phyloP scores from a whole-genome alignment of 2,329 filamentous ascomycete genomes.

The Zasmidium citrigriseum region DNA sequence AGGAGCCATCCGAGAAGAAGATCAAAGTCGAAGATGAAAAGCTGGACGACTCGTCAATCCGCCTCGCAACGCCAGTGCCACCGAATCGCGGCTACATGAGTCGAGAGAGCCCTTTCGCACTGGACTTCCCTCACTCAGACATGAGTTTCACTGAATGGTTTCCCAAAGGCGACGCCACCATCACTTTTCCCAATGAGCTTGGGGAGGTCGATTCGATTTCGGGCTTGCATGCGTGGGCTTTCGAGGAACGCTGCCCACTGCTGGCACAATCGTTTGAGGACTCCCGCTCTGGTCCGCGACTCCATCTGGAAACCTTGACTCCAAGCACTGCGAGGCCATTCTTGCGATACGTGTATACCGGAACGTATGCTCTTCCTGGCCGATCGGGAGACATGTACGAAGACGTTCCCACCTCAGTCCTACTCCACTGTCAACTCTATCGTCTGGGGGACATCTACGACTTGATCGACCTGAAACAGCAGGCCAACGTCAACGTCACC shows the following conservation, averaged over 20 bases:
- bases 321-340: slow-evolving; percentile 37
- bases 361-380: slow-evolving; percentile 36
- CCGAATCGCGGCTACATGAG: slow-evolving; percentile 4
- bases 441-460: slow-evolving; percentile 44
- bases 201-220: slow-evolving; percentile 36
- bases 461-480: slow-evolving; percentile 39
- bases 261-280: slow-evolving; percentile 44
- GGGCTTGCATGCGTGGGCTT: slow-evolving; percentile 34
- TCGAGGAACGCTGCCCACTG: slow-evolving; percentile 40
- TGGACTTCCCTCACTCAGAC: slow-evolving; percentile 6
- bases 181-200: slow-evolving; percentile 35
- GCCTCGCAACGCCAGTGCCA: neutral
- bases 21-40: neutral
- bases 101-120: slow-evolving; percentile 6
- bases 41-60: neutral
- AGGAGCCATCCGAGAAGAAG: neutral
- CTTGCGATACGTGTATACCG: slow-evolving; percentile 45
- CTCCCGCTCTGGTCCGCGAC: slow-evolving; percentile 32
- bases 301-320: slow-evolving; percentile 42
- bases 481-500: slow-evolving; percentile 43
- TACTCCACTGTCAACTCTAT: slow-evolving; percentile 44
- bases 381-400: slow-evolving; percentile 25
- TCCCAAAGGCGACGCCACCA: slow-evolving; percentile 29
- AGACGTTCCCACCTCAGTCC: slow-evolving; percentile 36
- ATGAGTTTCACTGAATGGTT: slow-evolving; percentile 24